phyloP scores from a whole-genome alignment of 1,284 basidiomycete genomes.

The Polyporus tsugae region DNA sequence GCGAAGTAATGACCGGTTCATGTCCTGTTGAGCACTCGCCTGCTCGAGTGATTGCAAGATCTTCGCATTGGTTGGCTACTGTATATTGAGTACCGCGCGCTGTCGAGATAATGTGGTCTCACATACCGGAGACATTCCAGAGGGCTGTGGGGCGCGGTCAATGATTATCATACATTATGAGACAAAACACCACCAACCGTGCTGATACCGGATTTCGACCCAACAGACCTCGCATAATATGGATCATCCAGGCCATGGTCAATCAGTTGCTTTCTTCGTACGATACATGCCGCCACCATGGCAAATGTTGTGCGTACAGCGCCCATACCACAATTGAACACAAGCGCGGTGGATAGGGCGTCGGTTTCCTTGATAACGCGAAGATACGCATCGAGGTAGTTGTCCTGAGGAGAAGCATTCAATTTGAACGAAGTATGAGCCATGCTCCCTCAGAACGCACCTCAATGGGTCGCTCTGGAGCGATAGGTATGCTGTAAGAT shows the following conservation, averaged over 20 bases:
- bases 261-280: conserved; percentile 90
- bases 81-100: too few relatives aligned
- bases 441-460: conserved; percentile 40
- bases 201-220: conserved; percentile 48
- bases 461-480: conserved; percentile 89
- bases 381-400: conserved; percentile 94
- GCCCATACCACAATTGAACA: conserved; percentile 98
- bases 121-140: conserved; percentile 23
- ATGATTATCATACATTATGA: too few relatives aligned
- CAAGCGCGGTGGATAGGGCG: conserved; percentile 83
- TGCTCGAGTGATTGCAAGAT: conserved; percentile 74
- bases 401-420: conserved; percentile 62
- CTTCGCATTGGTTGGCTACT: conserved; percentile 61
- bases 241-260: conserved; percentile 81
- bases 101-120: too few relatives aligned
- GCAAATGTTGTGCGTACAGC: conserved; percentile 97
- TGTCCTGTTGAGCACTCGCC: conserved; percentile 84
- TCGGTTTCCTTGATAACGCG: conserved; percentile 85
- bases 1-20: conserved; percentile 83
- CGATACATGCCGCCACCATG: conserved; percentile 93
- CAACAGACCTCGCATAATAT: conserved; percentile 50
- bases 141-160: conserved; percentile 21
- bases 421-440: background rate
- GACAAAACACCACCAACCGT: conserved; percentile 47
- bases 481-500: conserved; percentile 86